Evolutionary conservation across 106 monocot genomes (phyloP).

Genomic region (Dioscorea zingiberensis): DNA sequence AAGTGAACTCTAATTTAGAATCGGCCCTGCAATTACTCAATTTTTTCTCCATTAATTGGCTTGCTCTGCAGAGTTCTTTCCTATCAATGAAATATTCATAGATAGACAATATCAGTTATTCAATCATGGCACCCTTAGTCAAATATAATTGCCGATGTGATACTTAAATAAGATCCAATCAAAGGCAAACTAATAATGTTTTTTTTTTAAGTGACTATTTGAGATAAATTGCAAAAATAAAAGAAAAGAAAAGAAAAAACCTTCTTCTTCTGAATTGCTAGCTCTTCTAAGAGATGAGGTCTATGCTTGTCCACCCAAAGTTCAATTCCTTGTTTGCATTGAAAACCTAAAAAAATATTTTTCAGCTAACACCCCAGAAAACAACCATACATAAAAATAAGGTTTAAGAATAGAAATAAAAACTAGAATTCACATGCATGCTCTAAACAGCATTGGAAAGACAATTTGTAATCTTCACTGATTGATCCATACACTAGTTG

Average conservation of each 20-base stretch:
- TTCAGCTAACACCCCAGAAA: conserved; percentile 8
- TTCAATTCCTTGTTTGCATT: conserved; percentile 27
- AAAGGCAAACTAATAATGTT: neutral
- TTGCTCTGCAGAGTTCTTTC: too few species aligned
- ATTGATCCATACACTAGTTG: neutral
- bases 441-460: neutral
- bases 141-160: too few species aligned
- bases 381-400: neutral
- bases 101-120: too few species aligned
- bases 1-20: too few species aligned
- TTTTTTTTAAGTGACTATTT: too few species aligned
- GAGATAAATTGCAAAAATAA: conserved; percentile 1
- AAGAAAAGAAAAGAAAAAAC: conserved; percentile 19
- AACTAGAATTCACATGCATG: neutral
- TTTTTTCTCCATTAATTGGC: too few species aligned
- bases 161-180: too few species aligned
- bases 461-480: too few species aligned
- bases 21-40: too few species aligned
- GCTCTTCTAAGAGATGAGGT: conserved; percentile 49
- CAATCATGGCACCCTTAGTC: too few species aligned
- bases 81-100: too few species aligned
- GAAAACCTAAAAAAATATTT: conserved; percentile 34
- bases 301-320: conserved; percentile 82
- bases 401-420: neutral
- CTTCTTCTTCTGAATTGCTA: conserved; percentile 94